Base-by-base conservation (phyloP, 2,329 filamentous ascomycete genomes). In the Didymella lethalis region DNA sequence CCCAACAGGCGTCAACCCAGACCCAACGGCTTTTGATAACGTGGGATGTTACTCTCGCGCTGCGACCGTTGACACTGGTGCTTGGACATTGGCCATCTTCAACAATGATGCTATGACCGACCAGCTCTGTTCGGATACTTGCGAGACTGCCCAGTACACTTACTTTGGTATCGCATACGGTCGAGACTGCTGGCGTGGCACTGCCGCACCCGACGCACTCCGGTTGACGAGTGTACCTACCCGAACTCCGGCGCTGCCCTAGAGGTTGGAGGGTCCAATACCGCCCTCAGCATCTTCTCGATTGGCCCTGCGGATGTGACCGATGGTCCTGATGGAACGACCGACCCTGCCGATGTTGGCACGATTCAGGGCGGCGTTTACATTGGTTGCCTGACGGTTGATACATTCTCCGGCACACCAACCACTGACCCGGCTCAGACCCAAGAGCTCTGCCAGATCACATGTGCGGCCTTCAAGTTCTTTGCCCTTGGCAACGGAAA, bases 401-500 rank as follows among this genome's bases (percentile, higher is more conserved):
- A 8, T 26, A 26, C n/a, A 20, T 6, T 41, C 38, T 23, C 38
- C 7, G n/a, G 38, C 31, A 31, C 28, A 14, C 14, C 14, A 32
- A 16, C 14, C 23, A 23, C 23, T 2, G 23, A 23, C 23, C 23
- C 23, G 23, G 23, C 23, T 23, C 23, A 23, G 23, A 47, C 26
- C 28, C 48, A 50, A n/a, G 34, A 41, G 7, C 29, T 4, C 23
- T 58, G 55, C 25, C 20, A 44, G n/a, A 1, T 2, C 3, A 16
- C 7, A 16, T 48, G 44, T 11, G 16, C 11, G 2, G 44, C 18
- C 18, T 53, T 29, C 28, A 58, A 58, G 38, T 58, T 26, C 45
- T 58, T 58, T 26, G 55, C 25, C 31, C 18, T 58, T 3, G n/a
- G 25, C 8, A 36, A 18, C 29, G 49, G 55, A 1, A 29, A 45